Evolutionary conservation across 805 yeast genomes (phyloP).

Genomic region (Wickerhamiella galacta): DNA sequence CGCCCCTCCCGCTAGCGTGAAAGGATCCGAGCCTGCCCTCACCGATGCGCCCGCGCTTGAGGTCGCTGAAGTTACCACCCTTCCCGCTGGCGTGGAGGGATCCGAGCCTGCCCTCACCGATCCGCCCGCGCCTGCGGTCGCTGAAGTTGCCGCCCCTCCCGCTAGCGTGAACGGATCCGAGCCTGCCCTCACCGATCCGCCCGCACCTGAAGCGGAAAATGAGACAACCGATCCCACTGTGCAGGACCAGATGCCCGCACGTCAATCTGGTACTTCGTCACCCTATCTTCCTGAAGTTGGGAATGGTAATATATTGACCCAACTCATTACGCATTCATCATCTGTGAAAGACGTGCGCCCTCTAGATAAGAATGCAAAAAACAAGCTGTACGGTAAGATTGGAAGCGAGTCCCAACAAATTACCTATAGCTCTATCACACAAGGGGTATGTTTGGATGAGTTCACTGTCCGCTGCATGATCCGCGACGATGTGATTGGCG

Average conservation of each 20-base stretch:
- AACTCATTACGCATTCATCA: slow-evolving; percentile 53
- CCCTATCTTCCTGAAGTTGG: slow-evolving; percentile 59
- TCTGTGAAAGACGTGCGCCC: slow-evolving; percentile 31
- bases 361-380: slow-evolving; percentile 51
- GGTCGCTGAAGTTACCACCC: no score
- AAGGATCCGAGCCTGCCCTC: no score
- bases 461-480: slow-evolving; percentile 52
- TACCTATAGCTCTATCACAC: slow-evolving; percentile 33
- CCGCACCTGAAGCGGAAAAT: no score
- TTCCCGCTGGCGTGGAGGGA: no score
- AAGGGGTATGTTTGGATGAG: slow-evolving; percentile 28
- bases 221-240: neutral
- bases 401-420: slow-evolving; percentile 61
- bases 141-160: no score
- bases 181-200: no score
- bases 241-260: neutral
- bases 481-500: slow-evolving; percentile 48
- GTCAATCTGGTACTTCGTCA: slow-evolving; percentile 28
- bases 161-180: no score
- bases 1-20: no score
- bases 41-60: no score
- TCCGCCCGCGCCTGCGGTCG: no score
- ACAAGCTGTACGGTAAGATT: slow-evolving; percentile 50
- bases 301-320: slow-evolving; percentile 39
- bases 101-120: no score